Conservation (phyloP, 345 rosid species). For the Geranium brycei region DNA sequence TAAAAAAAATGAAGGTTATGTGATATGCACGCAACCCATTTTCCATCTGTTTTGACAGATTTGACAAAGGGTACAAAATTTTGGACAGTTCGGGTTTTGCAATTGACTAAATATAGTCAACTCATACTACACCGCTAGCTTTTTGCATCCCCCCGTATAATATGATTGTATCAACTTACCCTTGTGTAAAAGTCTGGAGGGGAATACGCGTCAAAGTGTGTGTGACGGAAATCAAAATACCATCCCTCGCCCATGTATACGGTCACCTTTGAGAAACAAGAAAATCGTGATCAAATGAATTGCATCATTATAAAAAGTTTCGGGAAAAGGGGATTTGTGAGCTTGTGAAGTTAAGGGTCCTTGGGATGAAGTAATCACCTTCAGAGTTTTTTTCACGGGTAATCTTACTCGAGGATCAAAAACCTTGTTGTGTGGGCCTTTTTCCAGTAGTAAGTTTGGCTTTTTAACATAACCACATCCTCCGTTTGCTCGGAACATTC, state of each 20-base stretch:
- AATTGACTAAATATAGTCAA: no score
- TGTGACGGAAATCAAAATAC: conserved; percentile 24
- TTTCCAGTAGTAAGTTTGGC: conserved; percentile 24
- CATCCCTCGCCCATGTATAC: conserved; percentile 39
- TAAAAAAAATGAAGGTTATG: no score
- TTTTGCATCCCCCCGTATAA: no score
- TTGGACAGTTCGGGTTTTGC: no score
- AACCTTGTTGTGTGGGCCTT: conserved; percentile 11
- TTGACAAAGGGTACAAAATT: no score
- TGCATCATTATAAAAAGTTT: background rate
- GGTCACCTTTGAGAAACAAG: conserved; percentile 18
- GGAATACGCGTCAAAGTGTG: conserved; percentile 27
- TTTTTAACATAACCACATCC: conserved; percentile 35
- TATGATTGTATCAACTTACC: conserved; percentile 13
- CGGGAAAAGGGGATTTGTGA: background rate
- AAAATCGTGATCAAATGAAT: background rate
- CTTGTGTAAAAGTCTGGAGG: conserved; percentile 31
- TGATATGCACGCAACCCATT: no score
- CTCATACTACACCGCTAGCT: no score
- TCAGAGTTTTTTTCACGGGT: conserved; percentile 21
- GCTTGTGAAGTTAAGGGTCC: background rate
- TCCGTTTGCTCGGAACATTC: conserved; percentile 33
- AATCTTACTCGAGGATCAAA: conserved; percentile 25
- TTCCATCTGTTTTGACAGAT: no score
- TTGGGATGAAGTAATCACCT: conserved; percentile 10